Base-by-base conservation (phyloP, 805 yeast genomes). In the Starmerella ratchasimensis region DNA sequence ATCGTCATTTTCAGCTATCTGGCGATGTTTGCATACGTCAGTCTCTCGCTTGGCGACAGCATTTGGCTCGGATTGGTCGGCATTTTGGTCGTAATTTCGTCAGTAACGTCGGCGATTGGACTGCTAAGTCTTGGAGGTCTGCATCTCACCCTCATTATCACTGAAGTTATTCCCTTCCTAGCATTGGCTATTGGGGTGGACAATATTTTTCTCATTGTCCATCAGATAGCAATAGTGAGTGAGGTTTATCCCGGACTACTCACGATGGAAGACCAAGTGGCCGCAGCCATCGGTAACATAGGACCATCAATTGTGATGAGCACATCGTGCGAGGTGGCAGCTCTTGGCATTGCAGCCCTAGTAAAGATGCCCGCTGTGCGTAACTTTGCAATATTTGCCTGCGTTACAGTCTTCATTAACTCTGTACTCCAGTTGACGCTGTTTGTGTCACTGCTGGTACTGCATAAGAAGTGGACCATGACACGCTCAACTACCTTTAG, bases 301-400 rank as follows among this genome's bases (percentile, higher is more conserved):
- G 94, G 95, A 0, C 95, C 98, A 0, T 80, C 93, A 16, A 82
- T 93, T 40, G 54, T 82, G 8, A 62, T 82, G 17, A 78, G 94
- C 37, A 73, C 93, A 0, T 47, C 74, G 1, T 72, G 86, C 32
- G 96, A 90, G 51, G 65, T 76, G n/a, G 63, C 74, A 7, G 80
- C 94, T 51, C 84, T 88, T 51, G 58, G 73, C 6, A 61, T 88
- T 29, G 94, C 94, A 0, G 65, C 93, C 1, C 57, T 65, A 4
- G 96, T 90, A 5, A 68, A 76, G 10, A 90, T 90, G 96, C 97
- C 97, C 1, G 97, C 97, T 0, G 97, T 88, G 15, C 69, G 78
- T 45, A 90, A 86, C 57, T 88, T 88, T 64, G 96, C 98, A 0
- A 58, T 80, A 11, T 90, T 82, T 53, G 81, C 94, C 5, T 86